Evolutionary conservation across 768 basidiomycete genomes (phyloP).

Genomic region (Rhodotorula taiwanensis): DNA sequence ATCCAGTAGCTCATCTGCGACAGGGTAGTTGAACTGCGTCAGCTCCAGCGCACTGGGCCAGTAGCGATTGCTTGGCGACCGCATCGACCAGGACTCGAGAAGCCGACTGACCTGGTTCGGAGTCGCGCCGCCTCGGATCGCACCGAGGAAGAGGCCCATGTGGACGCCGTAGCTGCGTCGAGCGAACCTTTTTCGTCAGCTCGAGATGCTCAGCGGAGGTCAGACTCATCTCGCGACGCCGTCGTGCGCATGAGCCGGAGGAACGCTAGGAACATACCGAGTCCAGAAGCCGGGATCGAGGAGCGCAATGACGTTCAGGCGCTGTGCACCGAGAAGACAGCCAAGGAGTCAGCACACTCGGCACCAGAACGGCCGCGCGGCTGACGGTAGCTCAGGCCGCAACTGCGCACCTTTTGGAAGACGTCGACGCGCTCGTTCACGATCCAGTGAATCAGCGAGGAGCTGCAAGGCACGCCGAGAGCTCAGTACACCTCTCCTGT

Average conservation of each 20-base stretch:
- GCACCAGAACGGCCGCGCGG: too few relatives aligned
- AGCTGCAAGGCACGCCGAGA: too few relatives aligned
- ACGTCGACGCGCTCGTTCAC: conserved; percentile 47
- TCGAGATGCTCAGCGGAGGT: not conserved
- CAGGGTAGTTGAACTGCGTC: not conserved
- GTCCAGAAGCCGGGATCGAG: conserved; percentile 49
- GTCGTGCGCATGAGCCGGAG: too few relatives aligned
- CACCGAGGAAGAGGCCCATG: conserved; percentile 43
- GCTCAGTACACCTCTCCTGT: too few relatives aligned
- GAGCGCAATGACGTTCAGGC: conserved; percentile 47
- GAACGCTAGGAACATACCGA: conserved; percentile 21
- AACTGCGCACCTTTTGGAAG: conserved; percentile 38
- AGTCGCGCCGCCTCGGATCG: conserved; percentile 47
- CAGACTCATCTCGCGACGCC: too few relatives aligned
- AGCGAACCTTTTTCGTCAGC: too few relatives aligned
- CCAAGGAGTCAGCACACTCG: too few relatives aligned
- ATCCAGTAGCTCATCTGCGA: conserved; percentile 45
- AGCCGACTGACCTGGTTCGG: conserved; percentile 42
- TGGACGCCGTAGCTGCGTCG: conserved; percentile 29
- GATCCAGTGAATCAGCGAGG: conserved; percentile 46
- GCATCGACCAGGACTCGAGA: not conserved
- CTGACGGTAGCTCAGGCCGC: too few relatives aligned
- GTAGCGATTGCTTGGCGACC: too few relatives aligned
- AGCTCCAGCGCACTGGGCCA: too few relatives aligned
- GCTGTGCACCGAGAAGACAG: conserved; percentile 17